Evolutionary conservation across 257 asterid species (phyloP).

Genomic region (Striga asiatica): DNA sequence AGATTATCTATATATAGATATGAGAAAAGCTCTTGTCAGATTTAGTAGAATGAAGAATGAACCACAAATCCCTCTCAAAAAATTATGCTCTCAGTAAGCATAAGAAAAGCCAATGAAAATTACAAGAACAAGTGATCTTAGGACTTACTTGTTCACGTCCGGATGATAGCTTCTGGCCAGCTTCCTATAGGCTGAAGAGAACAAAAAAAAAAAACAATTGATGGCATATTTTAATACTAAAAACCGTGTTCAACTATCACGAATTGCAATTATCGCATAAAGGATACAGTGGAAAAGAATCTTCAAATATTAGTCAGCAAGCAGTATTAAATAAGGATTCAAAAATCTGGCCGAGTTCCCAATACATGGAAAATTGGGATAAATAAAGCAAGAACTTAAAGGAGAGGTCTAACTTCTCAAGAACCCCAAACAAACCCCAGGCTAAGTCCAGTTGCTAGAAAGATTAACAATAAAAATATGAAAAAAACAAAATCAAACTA

Average conservation of each 20-base stretch:
- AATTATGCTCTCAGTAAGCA: too few species aligned
- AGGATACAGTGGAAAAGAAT: background rate
- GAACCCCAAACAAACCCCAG: background rate
- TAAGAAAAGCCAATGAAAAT: slow-evolving; percentile 2
- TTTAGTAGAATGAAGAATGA: too few species aligned
- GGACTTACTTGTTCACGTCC: slow-evolving; percentile 86
- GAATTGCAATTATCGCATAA: background rate
- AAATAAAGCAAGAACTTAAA: background rate
- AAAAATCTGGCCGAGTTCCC: too few species aligned
- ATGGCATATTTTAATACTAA: background rate
- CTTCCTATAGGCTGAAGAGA: slow-evolving; percentile 87
- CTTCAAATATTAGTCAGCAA: too few species aligned
- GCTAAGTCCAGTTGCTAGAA: background rate
- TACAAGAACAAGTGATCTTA: background rate
- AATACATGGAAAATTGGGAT: too few species aligned
- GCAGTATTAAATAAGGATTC: too few species aligned
- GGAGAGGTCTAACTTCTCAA: background rate
- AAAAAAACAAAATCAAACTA: too few species aligned
- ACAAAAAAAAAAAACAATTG: too few species aligned
- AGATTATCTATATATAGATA: too few species aligned
- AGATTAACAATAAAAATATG: too few species aligned
- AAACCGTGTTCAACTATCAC: slow-evolving; percentile 2
- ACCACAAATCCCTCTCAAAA: too few species aligned
- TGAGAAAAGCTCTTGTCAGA: too few species aligned
- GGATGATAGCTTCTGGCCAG: slow-evolving; percentile 96